Percentiles rank a stretch among this genome's conserved stretches.
phyloP scores from a whole-genome alignment of 2,329 filamentous ascomycete species.

The Botrytis byssoidea region DNA sequence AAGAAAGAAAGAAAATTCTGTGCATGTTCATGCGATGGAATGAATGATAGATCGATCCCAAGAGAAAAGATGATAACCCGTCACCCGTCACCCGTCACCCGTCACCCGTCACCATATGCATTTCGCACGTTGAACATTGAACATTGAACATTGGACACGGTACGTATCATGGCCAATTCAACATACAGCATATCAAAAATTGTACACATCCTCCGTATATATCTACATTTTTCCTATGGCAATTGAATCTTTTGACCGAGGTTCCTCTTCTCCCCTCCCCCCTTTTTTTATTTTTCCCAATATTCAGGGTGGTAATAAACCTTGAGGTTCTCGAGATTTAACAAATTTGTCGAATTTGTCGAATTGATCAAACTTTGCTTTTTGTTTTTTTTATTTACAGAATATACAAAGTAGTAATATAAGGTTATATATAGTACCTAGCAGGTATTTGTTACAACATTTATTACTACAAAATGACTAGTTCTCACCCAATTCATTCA shows the following conservation, averaged over 20 bases:
- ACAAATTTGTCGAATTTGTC: too few relatives aligned
- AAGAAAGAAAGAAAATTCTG: neutral
- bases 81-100: neutral
- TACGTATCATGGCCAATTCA: neutral
- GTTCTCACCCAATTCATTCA: too few relatives aligned
- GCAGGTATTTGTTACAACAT: neutral
- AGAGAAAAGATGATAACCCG: neutral
- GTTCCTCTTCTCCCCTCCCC: too few relatives aligned
- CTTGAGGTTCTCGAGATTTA: neutral
- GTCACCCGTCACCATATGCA: neutral
- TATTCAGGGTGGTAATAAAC: neutral
- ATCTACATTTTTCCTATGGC: neutral
- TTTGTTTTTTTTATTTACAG: neutral
- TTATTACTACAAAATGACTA: constrained; percentile 5
- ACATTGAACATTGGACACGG: neutral
- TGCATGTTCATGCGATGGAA: neutral
- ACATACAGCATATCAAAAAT: too few relatives aligned
- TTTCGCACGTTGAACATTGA: neutral
- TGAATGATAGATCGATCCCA: neutral
- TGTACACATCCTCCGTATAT: neutral
- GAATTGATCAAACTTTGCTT: too few relatives aligned
- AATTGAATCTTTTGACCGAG: neutral
- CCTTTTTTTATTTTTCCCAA: neutral
- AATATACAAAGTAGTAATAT: too few relatives aligned
- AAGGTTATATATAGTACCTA: too few relatives aligned